Conservation (phyloP, 306 rosid genomes). For the Citrullus colocynthis region DNA sequence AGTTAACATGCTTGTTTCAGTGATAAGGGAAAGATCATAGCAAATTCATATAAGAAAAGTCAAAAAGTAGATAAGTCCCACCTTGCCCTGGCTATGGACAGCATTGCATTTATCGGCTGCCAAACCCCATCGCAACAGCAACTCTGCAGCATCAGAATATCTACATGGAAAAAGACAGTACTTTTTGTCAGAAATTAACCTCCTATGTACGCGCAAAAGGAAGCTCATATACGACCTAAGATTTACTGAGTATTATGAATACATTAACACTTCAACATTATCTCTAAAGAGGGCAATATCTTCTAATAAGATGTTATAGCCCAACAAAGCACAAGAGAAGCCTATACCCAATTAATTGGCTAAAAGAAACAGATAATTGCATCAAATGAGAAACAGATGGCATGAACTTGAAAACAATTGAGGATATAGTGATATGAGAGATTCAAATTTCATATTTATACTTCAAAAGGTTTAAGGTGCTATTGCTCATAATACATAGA, state of each 20-base stretch:
- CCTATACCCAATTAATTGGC: not conserved
- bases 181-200: not conserved
- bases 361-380: not conserved
- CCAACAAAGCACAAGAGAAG: not conserved
- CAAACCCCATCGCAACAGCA: slow-evolving; percentile 61
- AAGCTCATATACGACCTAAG: not conserved
- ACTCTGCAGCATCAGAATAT: slow-evolving; percentile 74
- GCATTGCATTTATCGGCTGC: slow-evolving; percentile 92
- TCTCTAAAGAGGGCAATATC: not conserved
- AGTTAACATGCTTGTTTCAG: not conserved
- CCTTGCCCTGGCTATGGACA: slow-evolving; percentile 85
- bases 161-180: slow-evolving; percentile 33
- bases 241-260: not conserved
- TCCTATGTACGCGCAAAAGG: not conserved
- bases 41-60: not conserved
- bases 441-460: not conserved
- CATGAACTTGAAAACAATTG: not conserved
- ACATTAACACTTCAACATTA: not conserved
- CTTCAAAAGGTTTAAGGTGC: not conserved
- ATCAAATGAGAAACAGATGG: not conserved
- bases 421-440: not conserved
- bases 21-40: not conserved
- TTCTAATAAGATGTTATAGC: not conserved
- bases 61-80: slow-evolving; percentile 14
- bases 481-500: not conserved